phyloP scores from a whole-genome alignment of 106 monocot genomes.

The Dendrobium huoshanense region DNA sequence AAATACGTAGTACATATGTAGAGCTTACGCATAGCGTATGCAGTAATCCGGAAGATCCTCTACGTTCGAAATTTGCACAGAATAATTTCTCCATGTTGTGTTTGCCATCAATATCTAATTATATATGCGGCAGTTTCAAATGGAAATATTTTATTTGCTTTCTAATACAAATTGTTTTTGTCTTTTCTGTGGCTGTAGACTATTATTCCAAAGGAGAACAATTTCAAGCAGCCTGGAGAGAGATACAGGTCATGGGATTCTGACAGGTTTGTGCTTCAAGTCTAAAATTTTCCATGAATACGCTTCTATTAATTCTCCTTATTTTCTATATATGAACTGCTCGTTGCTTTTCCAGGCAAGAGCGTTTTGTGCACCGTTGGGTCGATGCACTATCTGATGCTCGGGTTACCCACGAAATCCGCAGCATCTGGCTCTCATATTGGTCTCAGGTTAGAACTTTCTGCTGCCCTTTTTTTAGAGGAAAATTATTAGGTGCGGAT shows the following conservation, averaged over 20 bases:
- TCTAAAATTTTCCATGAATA: background rate
- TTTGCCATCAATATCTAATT: no score
- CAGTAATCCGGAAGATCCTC: no score
- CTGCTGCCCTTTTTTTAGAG: background rate
- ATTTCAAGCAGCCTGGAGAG: slow-evolving; percentile 99
- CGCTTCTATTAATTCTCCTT: background rate
- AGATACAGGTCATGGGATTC: slow-evolving; percentile 82
- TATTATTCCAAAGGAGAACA: slow-evolving; percentile 81
- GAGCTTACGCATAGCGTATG: no score
- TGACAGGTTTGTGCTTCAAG: slow-evolving; percentile 40
- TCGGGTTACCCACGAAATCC: slow-evolving; percentile 53
- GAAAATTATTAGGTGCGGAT: background rate
- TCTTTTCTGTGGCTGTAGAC: slow-evolving; percentile 24
- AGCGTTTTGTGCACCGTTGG: slow-evolving; percentile 53
- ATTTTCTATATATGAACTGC: background rate
- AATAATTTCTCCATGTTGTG: no score
- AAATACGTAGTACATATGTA: no score
- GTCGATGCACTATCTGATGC: slow-evolving; percentile 54
- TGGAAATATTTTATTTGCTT: no score
- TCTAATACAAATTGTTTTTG: background rate
- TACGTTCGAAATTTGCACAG: no score
- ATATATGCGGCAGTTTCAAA: no score
- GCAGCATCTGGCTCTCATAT: slow-evolving; percentile 69
- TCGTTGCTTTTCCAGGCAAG: slow-evolving; percentile 31
- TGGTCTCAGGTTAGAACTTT: slow-evolving; percentile 34